A percentile compares a stretch with the other conserved stretches of the same genome.
Evolutionary conservation across 2,329 filamentous ascomycete species (phyloP).

Genomic region (Aspergillus pseudonomiae): DNA sequence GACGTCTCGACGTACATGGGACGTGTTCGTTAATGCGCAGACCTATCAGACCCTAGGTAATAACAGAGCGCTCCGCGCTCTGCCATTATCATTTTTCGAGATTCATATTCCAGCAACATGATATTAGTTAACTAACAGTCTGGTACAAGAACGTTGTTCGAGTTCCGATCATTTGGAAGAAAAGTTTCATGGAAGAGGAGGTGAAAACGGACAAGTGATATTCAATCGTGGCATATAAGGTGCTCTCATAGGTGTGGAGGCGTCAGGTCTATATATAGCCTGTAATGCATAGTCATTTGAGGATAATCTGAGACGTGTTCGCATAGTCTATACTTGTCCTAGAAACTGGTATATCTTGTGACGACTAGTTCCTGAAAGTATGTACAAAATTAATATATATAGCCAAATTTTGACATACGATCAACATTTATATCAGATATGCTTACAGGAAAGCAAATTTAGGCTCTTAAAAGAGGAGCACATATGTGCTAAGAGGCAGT

Average conservation of each 20-base stretch:
- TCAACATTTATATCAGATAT: not conserved
- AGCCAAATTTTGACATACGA: not conserved
- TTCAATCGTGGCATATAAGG: not conserved
- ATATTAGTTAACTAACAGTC: not conserved
- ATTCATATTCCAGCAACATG: not conserved
- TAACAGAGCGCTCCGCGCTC: no score
- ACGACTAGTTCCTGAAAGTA: not conserved
- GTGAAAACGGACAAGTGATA: not conserved
- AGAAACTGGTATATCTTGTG: not conserved
- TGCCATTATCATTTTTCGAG: no score
- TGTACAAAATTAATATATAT: not conserved
- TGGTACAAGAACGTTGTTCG: not conserved
- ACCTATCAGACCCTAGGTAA: constrained; percentile 1
- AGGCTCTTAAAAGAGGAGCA: no score
- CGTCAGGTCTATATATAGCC: not conserved
- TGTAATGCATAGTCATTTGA: not conserved
- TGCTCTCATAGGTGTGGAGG: not conserved
- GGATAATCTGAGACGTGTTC: not conserved
- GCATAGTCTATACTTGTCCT: not conserved
- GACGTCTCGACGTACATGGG: not conserved
- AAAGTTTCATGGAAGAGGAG: not conserved
- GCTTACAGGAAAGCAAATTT: not conserved
- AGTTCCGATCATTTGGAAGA: not conserved
- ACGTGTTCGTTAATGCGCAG: not conserved
- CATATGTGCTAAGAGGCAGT: not conserved